phyloP scores from a whole-genome alignment of 2,329 filamentous ascomycete species.

The Hymenoscyphus scutula region DNA sequence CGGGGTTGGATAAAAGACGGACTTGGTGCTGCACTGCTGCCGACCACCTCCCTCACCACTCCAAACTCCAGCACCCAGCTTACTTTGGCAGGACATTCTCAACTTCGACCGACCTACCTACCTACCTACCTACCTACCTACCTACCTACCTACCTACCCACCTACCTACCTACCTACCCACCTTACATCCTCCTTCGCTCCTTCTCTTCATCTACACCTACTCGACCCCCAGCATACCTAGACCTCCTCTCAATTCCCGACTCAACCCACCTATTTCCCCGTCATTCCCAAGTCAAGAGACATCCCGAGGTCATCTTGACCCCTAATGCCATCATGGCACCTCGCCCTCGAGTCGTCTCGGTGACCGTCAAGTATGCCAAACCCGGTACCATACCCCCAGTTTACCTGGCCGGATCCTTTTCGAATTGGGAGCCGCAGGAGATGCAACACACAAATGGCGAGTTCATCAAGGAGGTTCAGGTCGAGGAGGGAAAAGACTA shows the following conservation, averaged over 20 bases:
- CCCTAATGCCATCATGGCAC: constrained; percentile 22
- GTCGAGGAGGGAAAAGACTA: constrained; percentile 57
- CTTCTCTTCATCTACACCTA: not conserved
- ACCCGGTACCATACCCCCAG: constrained; percentile 59
- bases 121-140: no score
- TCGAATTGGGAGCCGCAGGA: constrained; percentile 65
- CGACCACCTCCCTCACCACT: not conserved
- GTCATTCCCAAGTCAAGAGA: not conserved
- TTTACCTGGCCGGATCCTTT: constrained; percentile 70
- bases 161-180: no score
- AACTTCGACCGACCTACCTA: no score
- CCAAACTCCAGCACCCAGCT: not conserved
- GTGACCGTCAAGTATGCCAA: constrained; percentile 55
- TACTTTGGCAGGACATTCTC: not conserved
- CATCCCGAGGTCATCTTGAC: not conserved
- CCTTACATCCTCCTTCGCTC: not conserved
- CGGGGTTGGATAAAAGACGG: not conserved
- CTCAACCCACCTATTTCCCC: not conserved
- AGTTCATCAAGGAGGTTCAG: constrained; percentile 57
- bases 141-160: no score
- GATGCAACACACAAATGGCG: constrained; percentile 55
- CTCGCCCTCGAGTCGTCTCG: constrained; percentile 9
- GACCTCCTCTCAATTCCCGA: not conserved
- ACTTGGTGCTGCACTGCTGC: not conserved
- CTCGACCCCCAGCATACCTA: not conserved